phyloP scores from a whole-genome alignment of 108 stramenopile species.

The Schizochytrium sp. region DNA sequence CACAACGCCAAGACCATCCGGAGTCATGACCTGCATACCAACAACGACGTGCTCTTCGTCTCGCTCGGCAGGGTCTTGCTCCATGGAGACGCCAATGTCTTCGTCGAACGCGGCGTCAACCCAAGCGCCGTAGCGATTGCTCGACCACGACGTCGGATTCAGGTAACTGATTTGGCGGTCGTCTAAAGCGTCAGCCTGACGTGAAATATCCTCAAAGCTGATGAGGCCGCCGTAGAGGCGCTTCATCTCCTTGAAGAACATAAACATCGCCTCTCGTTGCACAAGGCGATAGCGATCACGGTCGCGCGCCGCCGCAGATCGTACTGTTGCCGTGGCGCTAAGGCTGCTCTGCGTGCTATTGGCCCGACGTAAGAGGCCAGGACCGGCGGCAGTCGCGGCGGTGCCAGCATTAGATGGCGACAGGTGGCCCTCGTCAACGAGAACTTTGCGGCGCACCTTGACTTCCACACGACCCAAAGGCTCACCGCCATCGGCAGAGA shows the following conservation, averaged over 20 bases:
- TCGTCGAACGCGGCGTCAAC: background rate
- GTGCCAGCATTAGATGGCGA: background rate
- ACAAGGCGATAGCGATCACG: background rate
- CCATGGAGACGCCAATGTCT: background rate
- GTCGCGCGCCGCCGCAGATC: background rate
- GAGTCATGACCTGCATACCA: background rate
- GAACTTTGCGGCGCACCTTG: background rate
- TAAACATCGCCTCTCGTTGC: background rate
- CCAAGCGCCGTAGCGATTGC: background rate
- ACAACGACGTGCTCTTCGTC: background rate
- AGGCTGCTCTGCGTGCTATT: background rate
- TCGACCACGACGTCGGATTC: background rate
- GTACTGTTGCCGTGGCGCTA: background rate
- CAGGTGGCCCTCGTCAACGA: background rate
- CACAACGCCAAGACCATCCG: background rate
- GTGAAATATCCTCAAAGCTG: background rate
- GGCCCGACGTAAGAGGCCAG: background rate
- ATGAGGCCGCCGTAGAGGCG: background rate
- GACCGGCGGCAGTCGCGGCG: background rate
- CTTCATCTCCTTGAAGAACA: constrained; percentile 12
- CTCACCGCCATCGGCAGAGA: background rate
- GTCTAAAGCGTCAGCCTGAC: background rate
- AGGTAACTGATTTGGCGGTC: background rate
- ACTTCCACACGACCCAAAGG: background rate
- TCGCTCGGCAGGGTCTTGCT: background rate